A percentile compares a stretch with the other conserved stretches of the same genome.
Evolutionary conservation across 2,329 filamentous ascomycete genomes (phyloP).

Genomic region (Exserohilum rostratum): DNA sequence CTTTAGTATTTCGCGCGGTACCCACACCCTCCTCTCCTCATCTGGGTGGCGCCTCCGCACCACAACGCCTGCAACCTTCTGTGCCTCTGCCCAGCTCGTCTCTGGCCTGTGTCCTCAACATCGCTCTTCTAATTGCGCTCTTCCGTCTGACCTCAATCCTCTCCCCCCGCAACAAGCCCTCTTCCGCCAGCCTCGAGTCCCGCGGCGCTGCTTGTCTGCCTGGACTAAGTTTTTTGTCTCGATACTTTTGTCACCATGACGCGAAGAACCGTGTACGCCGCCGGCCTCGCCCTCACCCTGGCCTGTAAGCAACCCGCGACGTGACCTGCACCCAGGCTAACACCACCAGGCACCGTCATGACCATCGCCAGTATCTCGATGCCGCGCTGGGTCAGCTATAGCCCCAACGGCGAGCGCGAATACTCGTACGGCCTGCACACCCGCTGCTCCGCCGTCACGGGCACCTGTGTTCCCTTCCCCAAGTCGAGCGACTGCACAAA

Average conservation of each 20-base stretch:
- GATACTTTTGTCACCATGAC: constrained; percentile 49
- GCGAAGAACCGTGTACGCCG: constrained; percentile 56
- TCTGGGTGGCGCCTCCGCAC: constrained; percentile 6
- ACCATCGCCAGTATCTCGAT: constrained; percentile 72
- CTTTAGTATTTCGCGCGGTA: background rate
- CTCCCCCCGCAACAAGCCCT: constrained; percentile 10
- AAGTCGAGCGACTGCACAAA: constrained; percentile 69
- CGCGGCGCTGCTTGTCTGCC: background rate
- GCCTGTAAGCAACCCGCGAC: constrained; percentile 43
- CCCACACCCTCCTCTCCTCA: background rate
- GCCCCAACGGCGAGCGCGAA: constrained; percentile 48
- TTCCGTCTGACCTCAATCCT: constrained; percentile 2
- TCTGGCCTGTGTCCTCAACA: constrained; percentile 1
- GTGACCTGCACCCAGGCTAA: constrained; percentile 10
- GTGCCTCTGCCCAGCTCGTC: constrained; percentile 3
- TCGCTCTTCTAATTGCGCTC: constrained; percentile 2
- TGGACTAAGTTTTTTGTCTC: background rate
- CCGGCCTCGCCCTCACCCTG: constrained; percentile 55
- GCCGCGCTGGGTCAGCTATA: constrained; percentile 73
- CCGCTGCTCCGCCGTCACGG: constrained; percentile 74
- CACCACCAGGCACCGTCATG: constrained; percentile 67
- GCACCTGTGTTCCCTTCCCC: constrained; percentile 71
- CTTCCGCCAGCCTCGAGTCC: constrained; percentile 11
- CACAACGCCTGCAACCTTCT: constrained; percentile 4
- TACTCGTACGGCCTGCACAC: constrained; percentile 76